phyloP scores from a whole-genome alignment of 192 early-diverging fungal species.

The Gryganskiella cystojenkinii region DNA sequence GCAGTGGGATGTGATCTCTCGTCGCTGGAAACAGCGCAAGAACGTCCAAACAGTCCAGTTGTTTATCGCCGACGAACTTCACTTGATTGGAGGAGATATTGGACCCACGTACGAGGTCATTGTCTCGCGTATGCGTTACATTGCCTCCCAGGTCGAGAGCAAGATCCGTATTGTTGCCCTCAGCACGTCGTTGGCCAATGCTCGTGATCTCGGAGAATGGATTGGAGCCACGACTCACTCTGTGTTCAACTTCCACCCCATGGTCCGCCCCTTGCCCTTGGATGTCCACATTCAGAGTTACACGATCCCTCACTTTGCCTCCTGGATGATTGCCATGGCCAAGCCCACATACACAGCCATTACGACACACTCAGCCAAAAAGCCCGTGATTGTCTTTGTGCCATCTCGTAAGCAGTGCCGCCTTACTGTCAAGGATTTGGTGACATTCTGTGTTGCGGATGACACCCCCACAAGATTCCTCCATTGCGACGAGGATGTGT shows the following conservation, averaged over 20 bases:
- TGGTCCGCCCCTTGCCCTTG: conserved; percentile 91
- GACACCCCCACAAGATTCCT: conserved; percentile 80
- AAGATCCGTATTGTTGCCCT: conserved; percentile 92
- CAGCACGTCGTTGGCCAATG: conserved; percentile 92
- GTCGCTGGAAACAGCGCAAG: conserved; percentile 95
- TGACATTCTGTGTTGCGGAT: conserved; percentile 84
- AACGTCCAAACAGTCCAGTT: conserved; percentile 91
- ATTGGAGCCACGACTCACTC: conserved; percentile 82
- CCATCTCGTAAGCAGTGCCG: conserved; percentile 90
- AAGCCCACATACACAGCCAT: conserved; percentile 87
- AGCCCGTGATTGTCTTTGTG: conserved; percentile 93
- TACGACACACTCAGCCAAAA: conserved; percentile 66
- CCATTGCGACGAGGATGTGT: conserved; percentile 70
- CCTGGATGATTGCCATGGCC: conserved; percentile 94
- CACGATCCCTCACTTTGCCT: conserved; percentile 92
- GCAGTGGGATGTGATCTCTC: conserved; percentile 95
- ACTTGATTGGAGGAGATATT: conserved; percentile 91
- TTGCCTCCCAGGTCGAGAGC: conserved; percentile 67
- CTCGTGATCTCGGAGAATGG: conserved; percentile 98
- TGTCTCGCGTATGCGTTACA: conserved; percentile 93
- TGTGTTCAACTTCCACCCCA: conserved; percentile 96
- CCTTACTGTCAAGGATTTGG: conserved; percentile 85
- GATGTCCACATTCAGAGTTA: conserved; percentile 97
- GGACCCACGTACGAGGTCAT: conserved; percentile 95
- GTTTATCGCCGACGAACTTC: conserved; percentile 94